These are phyloP conservation scores for Psilocybe mexicana DNA, from an alignment of 1,284 basidiomycete species.

Conservation along the genomic window DNA sequence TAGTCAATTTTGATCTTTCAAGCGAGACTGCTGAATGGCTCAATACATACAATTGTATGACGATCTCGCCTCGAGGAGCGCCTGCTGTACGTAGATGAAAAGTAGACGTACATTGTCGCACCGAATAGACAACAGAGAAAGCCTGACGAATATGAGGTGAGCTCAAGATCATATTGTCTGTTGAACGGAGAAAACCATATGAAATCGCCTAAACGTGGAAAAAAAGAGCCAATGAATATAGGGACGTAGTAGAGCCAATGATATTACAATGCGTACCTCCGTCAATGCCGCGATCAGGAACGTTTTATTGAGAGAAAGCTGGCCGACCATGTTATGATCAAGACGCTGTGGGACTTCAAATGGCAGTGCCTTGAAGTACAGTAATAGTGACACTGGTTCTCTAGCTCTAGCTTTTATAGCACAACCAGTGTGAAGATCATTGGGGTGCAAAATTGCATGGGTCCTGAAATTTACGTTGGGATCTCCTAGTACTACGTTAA, in stretches of 20 bases:
- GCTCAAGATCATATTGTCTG: background rate
- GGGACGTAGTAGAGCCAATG: background rate
- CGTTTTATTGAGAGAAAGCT: background rate
- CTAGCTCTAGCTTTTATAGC: too few species aligned
- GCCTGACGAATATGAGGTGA: background rate
- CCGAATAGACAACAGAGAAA: conserved; percentile 2
- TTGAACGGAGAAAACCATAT: background rate
- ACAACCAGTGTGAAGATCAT: too few species aligned
- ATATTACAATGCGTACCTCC: background rate
- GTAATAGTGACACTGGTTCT: too few species aligned
- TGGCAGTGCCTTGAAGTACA: too few species aligned
- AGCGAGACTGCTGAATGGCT: background rate
- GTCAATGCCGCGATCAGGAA: background rate
- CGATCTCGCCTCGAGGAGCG: background rate
- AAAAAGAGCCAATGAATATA: background rate
- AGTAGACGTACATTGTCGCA: conserved; percentile 4
- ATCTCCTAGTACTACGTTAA: too few species aligned
- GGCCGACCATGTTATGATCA: background rate
- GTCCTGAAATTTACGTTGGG: too few species aligned
- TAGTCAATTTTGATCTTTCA: background rate
- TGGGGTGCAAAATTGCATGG: too few species aligned
- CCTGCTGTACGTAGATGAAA: background rate
- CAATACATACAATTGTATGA: background rate
- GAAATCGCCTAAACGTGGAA: background rate
- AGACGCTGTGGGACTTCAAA: too few species aligned